Evolutionary conservation across 2,329 filamentous ascomycete species (phyloP).

Genomic region (Calonectria pteridis): DNA sequence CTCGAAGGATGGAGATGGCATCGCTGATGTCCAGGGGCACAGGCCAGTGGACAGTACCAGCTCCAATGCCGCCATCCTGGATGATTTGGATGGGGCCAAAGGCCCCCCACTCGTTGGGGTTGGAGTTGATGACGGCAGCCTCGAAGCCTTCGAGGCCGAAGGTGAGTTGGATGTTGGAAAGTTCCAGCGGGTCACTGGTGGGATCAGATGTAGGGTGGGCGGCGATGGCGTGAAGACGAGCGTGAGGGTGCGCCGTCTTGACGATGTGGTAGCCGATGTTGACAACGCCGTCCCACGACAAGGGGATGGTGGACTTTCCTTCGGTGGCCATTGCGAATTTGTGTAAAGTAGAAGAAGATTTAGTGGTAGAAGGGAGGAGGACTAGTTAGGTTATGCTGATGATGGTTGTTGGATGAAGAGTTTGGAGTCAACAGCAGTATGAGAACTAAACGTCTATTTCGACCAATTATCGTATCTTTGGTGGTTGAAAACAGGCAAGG

Average conservation of each 20-base stretch:
- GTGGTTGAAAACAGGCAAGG: neutral
- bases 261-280: neutral
- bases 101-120: too few species aligned
- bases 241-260: neutral
- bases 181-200: neutral
- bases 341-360: neutral
- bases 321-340: neutral
- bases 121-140: neutral
- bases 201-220: neutral
- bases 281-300: neutral
- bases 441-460: neutral
- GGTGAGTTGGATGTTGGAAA: neutral
- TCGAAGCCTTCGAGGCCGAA: neutral
- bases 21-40: neutral
- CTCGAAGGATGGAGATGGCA: neutral
- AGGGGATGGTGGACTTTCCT: neutral
- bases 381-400: neutral
- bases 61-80: neutral
- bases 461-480: neutral
- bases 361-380: neutral
- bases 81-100: neutral
- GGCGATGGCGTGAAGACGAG: neutral
- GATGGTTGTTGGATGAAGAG: neutral
- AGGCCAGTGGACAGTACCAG: neutral
- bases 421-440: neutral